These are phyloP conservation scores for Magnusiomyces paraingens DNA, from an alignment of 1,139 yeast genomes.

Conservation along the genomic window DNA sequence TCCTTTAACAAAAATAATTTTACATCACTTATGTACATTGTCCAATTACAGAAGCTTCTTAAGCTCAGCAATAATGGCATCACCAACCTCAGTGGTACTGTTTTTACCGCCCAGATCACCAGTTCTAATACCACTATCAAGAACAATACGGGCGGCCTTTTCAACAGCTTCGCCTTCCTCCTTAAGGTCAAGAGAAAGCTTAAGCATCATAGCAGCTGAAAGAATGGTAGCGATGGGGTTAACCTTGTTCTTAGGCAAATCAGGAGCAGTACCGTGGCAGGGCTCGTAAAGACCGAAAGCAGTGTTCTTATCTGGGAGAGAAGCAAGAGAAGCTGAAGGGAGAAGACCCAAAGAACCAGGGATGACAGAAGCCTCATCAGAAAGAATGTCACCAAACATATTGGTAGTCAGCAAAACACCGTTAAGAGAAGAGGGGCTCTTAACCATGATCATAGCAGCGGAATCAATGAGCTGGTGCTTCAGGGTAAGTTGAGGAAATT, in stretches of 20 bases:
- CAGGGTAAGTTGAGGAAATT: slow-evolving; percentile 79
- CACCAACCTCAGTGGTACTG: slow-evolving; percentile 86
- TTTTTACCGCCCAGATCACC: slow-evolving; percentile 81
- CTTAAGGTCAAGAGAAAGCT: slow-evolving; percentile 72
- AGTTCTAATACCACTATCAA: slow-evolving; percentile 81
- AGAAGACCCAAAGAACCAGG: slow-evolving; percentile 95
- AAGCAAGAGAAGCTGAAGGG: slow-evolving; percentile 94
- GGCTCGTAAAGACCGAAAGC: slow-evolving; percentile 98
- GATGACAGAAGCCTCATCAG: slow-evolving; percentile 95
- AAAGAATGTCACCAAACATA: slow-evolving; percentile 97
- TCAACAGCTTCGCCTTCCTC: slow-evolving; percentile 88
- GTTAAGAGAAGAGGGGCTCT: slow-evolving; percentile 81
- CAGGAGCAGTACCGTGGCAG: slow-evolving; percentile 98
- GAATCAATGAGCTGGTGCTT: slow-evolving; percentile 96
- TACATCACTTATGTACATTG: too few relatives aligned
- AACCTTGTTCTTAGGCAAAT: slow-evolving; percentile 76
- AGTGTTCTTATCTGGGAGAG: slow-evolving; percentile 85
- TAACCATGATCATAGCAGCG: slow-evolving; percentile 95
- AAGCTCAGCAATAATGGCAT: slow-evolving; percentile 75
- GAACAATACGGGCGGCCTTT: slow-evolving; percentile 73
- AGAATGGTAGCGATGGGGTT: slow-evolving; percentile 93
- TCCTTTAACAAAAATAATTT: too few relatives aligned
- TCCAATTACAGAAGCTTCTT: slow-evolving; percentile 42
- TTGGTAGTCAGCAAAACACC: slow-evolving; percentile 89
- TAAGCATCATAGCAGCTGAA: slow-evolving; percentile 95